Evolutionary conservation across 768 basidiomycete genomes (phyloP).

Genomic region (Tricholoma sp.): DNA sequence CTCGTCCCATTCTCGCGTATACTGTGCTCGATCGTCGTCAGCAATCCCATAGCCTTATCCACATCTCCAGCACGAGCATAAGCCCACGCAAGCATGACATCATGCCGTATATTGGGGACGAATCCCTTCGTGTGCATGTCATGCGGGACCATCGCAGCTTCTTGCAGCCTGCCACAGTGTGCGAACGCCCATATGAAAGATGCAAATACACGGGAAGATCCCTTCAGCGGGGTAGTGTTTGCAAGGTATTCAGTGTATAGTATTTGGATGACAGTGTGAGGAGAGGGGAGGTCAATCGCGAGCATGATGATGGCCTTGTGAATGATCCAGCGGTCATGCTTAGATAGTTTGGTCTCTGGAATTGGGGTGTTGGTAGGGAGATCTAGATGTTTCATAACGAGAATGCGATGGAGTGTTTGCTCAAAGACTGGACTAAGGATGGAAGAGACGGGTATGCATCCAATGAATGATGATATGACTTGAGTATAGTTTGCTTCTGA

Average conservation of each 20-base stretch:
- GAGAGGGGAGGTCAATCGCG: constrained; percentile 4
- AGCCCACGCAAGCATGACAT: constrained; percentile 10
- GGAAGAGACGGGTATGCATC: background rate
- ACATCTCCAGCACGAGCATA: constrained; percentile 12
- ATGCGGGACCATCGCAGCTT: constrained; percentile 11
- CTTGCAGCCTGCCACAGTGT: constrained; percentile 5
- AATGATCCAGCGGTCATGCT: constrained; percentile 10
- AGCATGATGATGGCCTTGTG: constrained; percentile 12
- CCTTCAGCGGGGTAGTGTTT: background rate
- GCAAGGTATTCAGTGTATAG: constrained; percentile 9
- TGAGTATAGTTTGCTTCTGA: constrained; percentile 5
- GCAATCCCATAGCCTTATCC: constrained; percentile 10
- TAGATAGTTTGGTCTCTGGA: background rate
- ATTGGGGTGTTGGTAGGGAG: background rate
- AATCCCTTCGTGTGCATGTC: background rate
- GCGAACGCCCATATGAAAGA: constrained; percentile 13
- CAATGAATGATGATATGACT: constrained; percentile 7
- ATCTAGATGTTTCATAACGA: background rate
- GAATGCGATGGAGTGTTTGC: background rate
- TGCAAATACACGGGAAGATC: constrained; percentile 1
- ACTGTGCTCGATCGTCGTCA: constrained; percentile 6
- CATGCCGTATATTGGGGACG: constrained; percentile 5
- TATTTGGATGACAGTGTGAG: constrained; percentile 2
- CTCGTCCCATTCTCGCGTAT: background rate
- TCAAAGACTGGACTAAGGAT: constrained; percentile 5